phyloP scores from a whole-genome alignment of 148 eudicot genomes.

The Rheum nobile region DNA sequence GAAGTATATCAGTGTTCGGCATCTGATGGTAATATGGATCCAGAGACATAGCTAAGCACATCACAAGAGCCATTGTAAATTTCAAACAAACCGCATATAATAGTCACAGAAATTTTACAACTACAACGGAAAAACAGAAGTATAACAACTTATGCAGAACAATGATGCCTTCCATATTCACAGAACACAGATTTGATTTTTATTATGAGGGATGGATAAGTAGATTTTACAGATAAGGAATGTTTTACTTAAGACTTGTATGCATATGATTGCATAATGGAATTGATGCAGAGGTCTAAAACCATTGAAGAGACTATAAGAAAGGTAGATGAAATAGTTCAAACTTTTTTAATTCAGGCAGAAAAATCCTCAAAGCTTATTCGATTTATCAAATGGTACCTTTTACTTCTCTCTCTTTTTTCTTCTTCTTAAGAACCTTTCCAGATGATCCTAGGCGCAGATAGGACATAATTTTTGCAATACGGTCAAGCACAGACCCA shows the following conservation, averaged over 20 bases:
- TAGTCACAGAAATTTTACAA: no score
- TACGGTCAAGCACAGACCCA: constrained; percentile 92
- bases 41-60: neutral
- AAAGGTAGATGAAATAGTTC: neutral
- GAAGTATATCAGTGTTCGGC: neutral
- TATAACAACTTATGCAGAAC: neutral
- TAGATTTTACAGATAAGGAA: neutral
- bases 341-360: neutral
- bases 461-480: constrained; percentile 92
- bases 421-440: constrained; percentile 94
- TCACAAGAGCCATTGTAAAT: no score
- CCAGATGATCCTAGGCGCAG: constrained; percentile 98
- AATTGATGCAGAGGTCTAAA: neutral
- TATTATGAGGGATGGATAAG: neutral
- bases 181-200: no score
- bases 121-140: neutral
- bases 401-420: constrained; percentile 75
- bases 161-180: neutral
- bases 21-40: neutral
- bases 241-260: neutral
- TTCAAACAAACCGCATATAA: neutral
- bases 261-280: neutral
- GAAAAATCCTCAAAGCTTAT: neutral
- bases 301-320: neutral
- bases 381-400: constrained; percentile 28